A percentile compares a stretch with the other conserved stretches of the same genome.
These are phyloP conservation scores for Blastocystis hominis DNA, from an alignment of 352 stramenopile species.

Conservation along the genomic window DNA sequence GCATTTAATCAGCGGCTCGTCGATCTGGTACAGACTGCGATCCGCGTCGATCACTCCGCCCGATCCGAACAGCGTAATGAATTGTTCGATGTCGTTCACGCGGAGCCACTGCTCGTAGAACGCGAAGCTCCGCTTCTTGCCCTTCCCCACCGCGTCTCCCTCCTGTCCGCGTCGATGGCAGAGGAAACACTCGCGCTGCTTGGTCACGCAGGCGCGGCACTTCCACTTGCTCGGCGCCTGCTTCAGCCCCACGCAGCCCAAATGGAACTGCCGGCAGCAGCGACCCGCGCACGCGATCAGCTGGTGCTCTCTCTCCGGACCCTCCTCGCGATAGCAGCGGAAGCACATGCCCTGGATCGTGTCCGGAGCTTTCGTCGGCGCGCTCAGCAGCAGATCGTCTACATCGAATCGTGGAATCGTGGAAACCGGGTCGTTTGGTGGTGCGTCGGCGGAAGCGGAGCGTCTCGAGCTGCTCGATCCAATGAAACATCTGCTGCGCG, in stretches of 20 bases:
- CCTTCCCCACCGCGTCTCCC: constrained; percentile 73
- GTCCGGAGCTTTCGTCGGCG: constrained; percentile 62
- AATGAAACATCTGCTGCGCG: not conserved
- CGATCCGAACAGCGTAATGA: constrained; percentile 32
- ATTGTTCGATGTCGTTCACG: constrained; percentile 27
- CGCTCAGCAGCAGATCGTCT: constrained; percentile 2
- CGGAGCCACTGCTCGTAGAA: constrained; percentile 57
- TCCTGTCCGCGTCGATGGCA: constrained; percentile 74
- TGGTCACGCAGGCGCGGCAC: constrained; percentile 73
- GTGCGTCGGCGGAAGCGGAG: constrained; percentile 47
- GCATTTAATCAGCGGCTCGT: constrained; percentile 71
- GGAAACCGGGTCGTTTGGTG: constrained; percentile 53
- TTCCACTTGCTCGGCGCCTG: constrained; percentile 74
- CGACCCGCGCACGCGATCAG: constrained; percentile 77
- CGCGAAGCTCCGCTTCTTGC: constrained; percentile 57
- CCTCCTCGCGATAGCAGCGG: constrained; percentile 74
- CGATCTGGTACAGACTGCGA: constrained; percentile 26
- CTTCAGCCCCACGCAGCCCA: constrained; percentile 76
- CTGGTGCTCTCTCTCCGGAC: constrained; percentile 73
- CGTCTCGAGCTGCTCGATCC: constrained; percentile 15
- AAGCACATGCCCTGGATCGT: constrained; percentile 68
- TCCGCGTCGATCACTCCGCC: constrained; percentile 15
- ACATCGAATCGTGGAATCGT: constrained; percentile 60
- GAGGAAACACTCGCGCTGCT: constrained; percentile 77
- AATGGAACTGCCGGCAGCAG: constrained; percentile 77